Evolutionary conservation across 805 yeast genomes (phyloP).

Genomic region (Candida berthetii): DNA sequence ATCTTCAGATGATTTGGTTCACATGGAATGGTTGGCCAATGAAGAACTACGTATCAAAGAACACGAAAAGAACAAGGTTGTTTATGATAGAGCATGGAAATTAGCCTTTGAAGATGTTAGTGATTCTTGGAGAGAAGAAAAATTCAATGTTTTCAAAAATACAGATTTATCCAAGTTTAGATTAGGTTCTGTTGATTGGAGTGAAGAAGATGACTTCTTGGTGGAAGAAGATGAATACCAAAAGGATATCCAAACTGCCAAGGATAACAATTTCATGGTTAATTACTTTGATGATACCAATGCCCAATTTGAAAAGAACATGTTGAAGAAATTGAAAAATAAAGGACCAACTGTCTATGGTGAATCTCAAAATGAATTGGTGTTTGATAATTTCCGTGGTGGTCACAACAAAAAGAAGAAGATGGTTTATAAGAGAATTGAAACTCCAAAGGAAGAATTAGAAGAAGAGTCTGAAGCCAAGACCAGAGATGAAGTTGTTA

Average conservation of each 20-base stretch:
- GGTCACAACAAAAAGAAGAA: conserved; percentile 13
- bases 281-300: conserved; percentile 10
- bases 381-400: conserved; percentile 13
- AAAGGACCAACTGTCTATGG: conserved; percentile 15
- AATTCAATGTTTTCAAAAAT: conserved; percentile 65
- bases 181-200: conserved; percentile 60
- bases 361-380: conserved; percentile 9
- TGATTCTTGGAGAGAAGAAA: conserved; percentile 68
- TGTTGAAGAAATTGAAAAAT: conserved; percentile 10
- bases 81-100: conserved; percentile 68
- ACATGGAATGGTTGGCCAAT: conserved; percentile 85
- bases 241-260: conserved; percentile 7
- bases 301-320: conserved; percentile 15
- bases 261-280: conserved; percentile 16
- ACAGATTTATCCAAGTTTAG: conserved; percentile 54
- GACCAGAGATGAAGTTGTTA: neutral
- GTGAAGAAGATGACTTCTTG: conserved; percentile 43
- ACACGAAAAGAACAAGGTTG: conserved; percentile 55
- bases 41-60: conserved; percentile 64
- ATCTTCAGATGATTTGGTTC: conserved; percentile 80
- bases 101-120: conserved; percentile 74
- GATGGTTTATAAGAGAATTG: conserved; percentile 15
- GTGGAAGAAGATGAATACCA: conserved; percentile 16
- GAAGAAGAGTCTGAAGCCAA: conserved; percentile 7
- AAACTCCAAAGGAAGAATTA: conserved; percentile 5